Evolutionary conservation across 768 basidiomycete genomes (phyloP).

Genomic region (Pleurotus cornucopiae): DNA sequence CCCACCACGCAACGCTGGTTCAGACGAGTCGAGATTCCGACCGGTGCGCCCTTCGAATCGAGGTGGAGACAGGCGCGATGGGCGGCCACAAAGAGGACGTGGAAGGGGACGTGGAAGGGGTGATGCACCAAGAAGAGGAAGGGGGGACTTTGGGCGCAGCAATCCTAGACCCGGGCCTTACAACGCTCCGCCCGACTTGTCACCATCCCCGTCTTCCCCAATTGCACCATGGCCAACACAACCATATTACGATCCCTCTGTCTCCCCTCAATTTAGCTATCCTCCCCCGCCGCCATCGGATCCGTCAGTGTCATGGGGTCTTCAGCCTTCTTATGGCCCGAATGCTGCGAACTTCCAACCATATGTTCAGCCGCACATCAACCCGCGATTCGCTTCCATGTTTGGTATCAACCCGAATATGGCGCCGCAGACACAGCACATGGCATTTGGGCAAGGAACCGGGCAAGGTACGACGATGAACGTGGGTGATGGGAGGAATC

Average conservation of each 20-base stretch:
- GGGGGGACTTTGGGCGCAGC: conserved; percentile 29
- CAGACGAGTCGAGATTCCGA: not conserved
- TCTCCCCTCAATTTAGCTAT: conserved; percentile 11
- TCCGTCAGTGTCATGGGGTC: conserved; percentile 13
- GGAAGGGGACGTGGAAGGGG: conserved; percentile 27
- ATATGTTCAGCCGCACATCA: conserved; percentile 78
- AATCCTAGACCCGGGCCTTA: conserved; percentile 34
- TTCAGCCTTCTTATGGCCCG: conserved; percentile 16
- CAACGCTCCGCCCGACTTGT: conserved; percentile 28
- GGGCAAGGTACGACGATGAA: conserved; percentile 6
- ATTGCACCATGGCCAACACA: conserved; percentile 14
- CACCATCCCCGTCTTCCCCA: conserved; percentile 32
- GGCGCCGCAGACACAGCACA: conserved; percentile 13
- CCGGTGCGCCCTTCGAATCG: not conserved
- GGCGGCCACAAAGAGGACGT: conserved; percentile 24
- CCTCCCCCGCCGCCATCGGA: conserved; percentile 11
- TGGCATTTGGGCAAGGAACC: not conserved
- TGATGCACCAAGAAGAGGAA: conserved; percentile 20
- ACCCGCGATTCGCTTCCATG: conserved; percentile 69
- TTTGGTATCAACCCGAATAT: conserved; percentile 49
- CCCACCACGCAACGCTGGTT: not conserved
- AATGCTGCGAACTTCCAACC: conserved; percentile 13
- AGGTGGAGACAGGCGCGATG: not conserved
- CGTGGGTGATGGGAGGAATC: conserved; percentile 6
- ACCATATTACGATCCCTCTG: conserved; percentile 13